A percentile compares a stretch with the other conserved stretches of the same genome.
These are phyloP conservation scores for Jatropha multifida DNA, from an alignment of 441 rosid species.

Conservation along the genomic window DNA sequence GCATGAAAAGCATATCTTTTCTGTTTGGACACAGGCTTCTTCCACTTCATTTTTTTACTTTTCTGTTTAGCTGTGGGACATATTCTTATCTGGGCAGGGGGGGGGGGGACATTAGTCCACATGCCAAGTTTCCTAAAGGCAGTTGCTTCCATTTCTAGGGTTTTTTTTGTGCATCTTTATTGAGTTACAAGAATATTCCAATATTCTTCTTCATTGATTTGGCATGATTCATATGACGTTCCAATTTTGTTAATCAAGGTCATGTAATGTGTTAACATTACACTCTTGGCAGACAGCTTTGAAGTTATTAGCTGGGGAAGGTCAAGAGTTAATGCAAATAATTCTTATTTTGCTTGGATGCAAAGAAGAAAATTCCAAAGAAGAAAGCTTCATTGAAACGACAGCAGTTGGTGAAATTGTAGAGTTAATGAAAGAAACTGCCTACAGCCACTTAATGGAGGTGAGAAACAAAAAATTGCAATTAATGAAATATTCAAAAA, in stretches of 20 bases:
- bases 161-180: background rate
- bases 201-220: background rate
- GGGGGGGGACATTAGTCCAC: background rate
- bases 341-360: slow-evolving; percentile 68
- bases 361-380: slow-evolving; percentile 39
- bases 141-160: background rate
- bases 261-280: slow-evolving; percentile 7
- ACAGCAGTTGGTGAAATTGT: slow-evolving; percentile 38
- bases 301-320: slow-evolving; percentile 59
- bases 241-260: background rate
- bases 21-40: background rate
- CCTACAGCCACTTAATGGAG: slow-evolving; percentile 91
- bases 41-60: background rate
- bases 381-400: slow-evolving; percentile 43
- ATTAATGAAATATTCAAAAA: too few relatives aligned
- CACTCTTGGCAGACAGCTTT: slow-evolving; percentile 64
- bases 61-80: too few relatives aligned
- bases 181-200: background rate
- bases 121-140: background rate
- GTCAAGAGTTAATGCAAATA: slow-evolving; percentile 55
- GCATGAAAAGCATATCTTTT: background rate
- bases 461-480: slow-evolving; percentile 34
- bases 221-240: background rate
- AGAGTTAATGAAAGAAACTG: slow-evolving; percentile 67
- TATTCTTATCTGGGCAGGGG: background rate